These are phyloP conservation scores for Daucus carota DNA, from an alignment of 129 eudicot species.

Conservation along the genomic window DH1_v3.0 NC_030381.2:40002501-40003000, in stretches of 20 bases:
- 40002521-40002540: background rate
- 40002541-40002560: background rate
- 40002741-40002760: background rate
- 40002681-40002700: background rate
- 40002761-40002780: background rate
- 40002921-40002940: background rate
- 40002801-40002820: background rate
- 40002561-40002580: background rate
- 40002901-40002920: background rate
- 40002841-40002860: background rate
- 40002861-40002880: background rate
- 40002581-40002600: background rate
- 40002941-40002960: background rate
- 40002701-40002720: background rate
- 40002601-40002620: background rate
- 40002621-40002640: background rate
- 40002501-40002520: background rate
- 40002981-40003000: constrained; percentile 93
- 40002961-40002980: constrained; percentile 34
- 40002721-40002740: background rate
- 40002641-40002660: background rate
- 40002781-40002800: background rate
- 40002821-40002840: background rate
- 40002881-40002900: background rate
- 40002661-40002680: background rate